These are phyloP conservation scores for Cunninghamia lanceolata DNA, from an alignment of 75 land plant species.

Conservation along the genomic window DNA sequence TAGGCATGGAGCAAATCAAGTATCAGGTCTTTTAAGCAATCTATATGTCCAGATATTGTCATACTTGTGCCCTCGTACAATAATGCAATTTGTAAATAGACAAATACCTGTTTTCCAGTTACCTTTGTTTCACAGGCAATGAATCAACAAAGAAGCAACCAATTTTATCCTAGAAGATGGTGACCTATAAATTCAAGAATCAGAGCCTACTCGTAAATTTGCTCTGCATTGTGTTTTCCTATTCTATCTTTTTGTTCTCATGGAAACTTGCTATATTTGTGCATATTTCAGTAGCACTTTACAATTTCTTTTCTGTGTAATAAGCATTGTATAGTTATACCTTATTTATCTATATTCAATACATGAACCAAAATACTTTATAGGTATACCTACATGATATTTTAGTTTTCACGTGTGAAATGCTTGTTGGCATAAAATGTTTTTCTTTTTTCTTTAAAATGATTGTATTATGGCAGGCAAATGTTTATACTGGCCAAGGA, in stretches of 20 bases:
- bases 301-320: background rate
- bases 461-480: constrained; percentile 45
- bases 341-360: background rate
- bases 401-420: background rate
- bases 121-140: background rate
- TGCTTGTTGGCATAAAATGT: background rate
- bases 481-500: constrained; percentile 50
- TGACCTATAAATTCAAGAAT: background rate
- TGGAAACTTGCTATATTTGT: background rate
- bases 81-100: background rate
- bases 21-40: background rate
- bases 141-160: background rate
- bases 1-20: background rate
- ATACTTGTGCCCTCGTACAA: background rate
- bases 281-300: background rate
- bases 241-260: background rate
- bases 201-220: background rate
- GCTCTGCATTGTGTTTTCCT: background rate
- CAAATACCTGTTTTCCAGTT: background rate
- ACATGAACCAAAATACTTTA: background rate
- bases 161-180: background rate
- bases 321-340: background rate
- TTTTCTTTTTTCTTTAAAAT: constrained; percentile 5
- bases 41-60: background rate
- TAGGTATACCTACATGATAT: background rate